A percentile compares a stretch with the other conserved stretches of the same genome.
phyloP scores from a whole-genome alignment of 75 land plant species.

The Selaginella moellendorffii region DNA sequence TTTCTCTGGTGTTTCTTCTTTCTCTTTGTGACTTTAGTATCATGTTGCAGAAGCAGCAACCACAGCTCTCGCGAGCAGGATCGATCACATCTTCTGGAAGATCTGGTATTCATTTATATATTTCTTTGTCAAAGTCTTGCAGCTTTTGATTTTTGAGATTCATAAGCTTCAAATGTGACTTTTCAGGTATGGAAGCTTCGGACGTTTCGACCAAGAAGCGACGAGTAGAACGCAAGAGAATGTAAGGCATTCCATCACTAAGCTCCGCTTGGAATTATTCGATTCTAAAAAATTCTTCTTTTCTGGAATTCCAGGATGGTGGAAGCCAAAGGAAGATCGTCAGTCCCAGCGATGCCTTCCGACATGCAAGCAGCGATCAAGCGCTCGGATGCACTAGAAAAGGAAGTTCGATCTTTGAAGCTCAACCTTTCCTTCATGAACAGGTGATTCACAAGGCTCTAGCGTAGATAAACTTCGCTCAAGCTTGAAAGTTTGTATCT shows the following conservation, averaged over 20 bases:
- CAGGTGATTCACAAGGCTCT: conserved; percentile 21
- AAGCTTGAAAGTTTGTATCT: not conserved
- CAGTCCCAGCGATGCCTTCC: conserved; percentile 37
- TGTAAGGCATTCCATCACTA: conserved; percentile 23
- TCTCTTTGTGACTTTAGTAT: not conserved
- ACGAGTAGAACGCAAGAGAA: conserved; percentile 56
- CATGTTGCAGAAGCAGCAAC: not conserved
- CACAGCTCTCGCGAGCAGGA: conserved; percentile 10
- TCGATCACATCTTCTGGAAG: conserved; percentile 15
- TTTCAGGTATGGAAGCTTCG: conserved; percentile 26
- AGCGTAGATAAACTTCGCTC: not conserved
- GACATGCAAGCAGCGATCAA: conserved; percentile 50
- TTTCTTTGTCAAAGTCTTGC: not conserved
- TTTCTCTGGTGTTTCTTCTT: too few species aligned
- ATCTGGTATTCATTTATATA: conserved; percentile 9
- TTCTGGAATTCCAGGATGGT: conserved; percentile 39
- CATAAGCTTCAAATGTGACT: conserved; percentile 4
- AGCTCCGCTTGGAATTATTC: not conserved
- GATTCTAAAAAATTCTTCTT: not conserved
- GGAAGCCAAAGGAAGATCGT: conserved; percentile 61
- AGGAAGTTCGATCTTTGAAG: conserved; percentile 58
- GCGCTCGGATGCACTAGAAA: conserved; percentile 53
- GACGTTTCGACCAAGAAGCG: conserved; percentile 59
- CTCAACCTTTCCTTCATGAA: conserved; percentile 63
- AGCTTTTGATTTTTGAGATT: not conserved